These are phyloP conservation scores for Cystobasidium pallidum DNA, from an alignment of 1,284 basidiomycete species.

Conservation along the genomic window DNA sequence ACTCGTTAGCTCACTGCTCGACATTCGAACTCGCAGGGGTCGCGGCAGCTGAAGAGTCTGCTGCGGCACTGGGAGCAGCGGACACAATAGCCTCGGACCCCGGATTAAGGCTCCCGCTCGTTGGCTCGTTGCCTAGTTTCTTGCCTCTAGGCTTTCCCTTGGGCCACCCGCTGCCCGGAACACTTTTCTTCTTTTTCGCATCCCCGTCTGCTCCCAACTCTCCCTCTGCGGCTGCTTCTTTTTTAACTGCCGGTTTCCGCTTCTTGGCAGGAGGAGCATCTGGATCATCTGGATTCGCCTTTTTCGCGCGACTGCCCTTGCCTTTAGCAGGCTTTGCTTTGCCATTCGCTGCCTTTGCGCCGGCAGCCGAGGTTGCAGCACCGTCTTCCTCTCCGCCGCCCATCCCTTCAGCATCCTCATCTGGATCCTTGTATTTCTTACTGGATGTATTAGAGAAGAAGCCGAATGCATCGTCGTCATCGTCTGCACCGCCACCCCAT, in stretches of 20 bases:
- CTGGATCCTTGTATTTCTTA: conserved; percentile 34
- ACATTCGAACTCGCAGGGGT: conserved; percentile 7
- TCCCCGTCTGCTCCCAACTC: conserved; percentile 19
- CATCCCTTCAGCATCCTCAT: conserved; percentile 37
- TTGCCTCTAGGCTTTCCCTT: conserved; percentile 31
- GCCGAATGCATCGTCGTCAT: conserved; percentile 42
- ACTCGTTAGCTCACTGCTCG: not conserved
- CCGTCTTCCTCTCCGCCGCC: conserved; percentile 29
- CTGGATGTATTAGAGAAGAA: conserved; percentile 37
- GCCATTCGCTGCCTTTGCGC: not conserved
- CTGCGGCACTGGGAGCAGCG: conserved; percentile 15
- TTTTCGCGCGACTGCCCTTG: conserved; percentile 34
- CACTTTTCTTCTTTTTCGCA: conserved; percentile 1
- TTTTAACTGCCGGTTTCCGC: conserved; percentile 15
- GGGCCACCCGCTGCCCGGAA: conserved; percentile 21
- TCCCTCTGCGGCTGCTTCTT: conserved; percentile 5
- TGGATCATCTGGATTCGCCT: conserved; percentile 35
- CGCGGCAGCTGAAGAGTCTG: conserved; percentile 15
- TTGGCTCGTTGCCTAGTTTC: conserved; percentile 18
- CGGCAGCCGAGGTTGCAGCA: not conserved
- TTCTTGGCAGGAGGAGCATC: conserved; percentile 37
- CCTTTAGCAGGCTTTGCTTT: conserved; percentile 39
- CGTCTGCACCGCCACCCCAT: conserved; percentile 35
- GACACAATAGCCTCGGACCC: not conserved
- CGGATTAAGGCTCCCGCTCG: conserved; percentile 20